Conservation (phyloP, 768 basidiomycete genomes). For the Hericium erinaceus region DNA sequence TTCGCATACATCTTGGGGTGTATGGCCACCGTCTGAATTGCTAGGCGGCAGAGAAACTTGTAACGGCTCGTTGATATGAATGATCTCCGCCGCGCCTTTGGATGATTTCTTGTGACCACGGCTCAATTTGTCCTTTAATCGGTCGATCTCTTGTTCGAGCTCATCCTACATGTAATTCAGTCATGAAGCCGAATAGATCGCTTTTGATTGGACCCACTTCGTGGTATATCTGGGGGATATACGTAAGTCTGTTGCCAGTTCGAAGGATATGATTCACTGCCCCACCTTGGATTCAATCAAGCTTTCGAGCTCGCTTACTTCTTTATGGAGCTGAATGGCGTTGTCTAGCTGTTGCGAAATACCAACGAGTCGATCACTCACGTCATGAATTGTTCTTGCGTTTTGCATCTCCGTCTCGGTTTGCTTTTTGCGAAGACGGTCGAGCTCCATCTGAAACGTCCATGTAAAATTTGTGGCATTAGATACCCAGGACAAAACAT, state of each 20-base stretch:
- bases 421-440: constrained; percentile 61
- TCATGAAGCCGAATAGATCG: background rate
- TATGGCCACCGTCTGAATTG: constrained; percentile 8
- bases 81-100: constrained; percentile 27
- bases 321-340: constrained; percentile 64
- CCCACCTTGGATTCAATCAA: constrained; percentile 89
- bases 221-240: constrained; percentile 59
- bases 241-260: background rate
- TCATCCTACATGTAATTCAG: constrained; percentile 47
- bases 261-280: background rate
- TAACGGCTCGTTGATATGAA: too few species aligned
- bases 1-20: constrained; percentile 55
- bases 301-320: constrained; percentile 86
- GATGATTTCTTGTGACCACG: constrained; percentile 52
- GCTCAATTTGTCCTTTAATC: constrained; percentile 59
- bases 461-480: background rate
- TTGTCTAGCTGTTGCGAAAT: constrained; percentile 4
- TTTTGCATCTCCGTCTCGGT: constrained; percentile 69
- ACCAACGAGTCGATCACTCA: constrained; percentile 24
- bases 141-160: constrained; percentile 77
- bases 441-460: constrained; percentile 44
- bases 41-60: background rate
- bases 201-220: constrained; percentile 39
- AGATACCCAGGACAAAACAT: background rate
- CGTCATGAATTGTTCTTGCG: constrained; percentile 59